Evolutionary conservation across 1,139 yeast genomes (phyloP), one percentile per base, ranked within the genome.

Genomic region (Lodderomyces beijingensis): DNA sequence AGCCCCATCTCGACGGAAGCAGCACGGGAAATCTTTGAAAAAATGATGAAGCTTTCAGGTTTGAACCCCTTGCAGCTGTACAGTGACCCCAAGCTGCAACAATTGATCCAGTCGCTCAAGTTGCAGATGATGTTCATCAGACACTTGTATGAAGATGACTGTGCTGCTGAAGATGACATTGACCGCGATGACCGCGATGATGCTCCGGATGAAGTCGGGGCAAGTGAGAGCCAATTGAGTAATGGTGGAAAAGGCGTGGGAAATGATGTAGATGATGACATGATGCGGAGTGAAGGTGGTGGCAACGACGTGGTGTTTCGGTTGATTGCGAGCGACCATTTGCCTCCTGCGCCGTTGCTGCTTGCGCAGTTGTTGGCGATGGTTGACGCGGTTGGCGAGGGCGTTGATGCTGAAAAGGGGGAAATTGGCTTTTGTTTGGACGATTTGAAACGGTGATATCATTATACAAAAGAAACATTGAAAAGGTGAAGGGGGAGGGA

Each of bases 31-130:
- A 49, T 73, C 41, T 50, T 74, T 27, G 53, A 55, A 35, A 63
- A 61, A 42, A 49, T 74, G 41, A 50, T 74, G 25, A 53, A 55
- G 36, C 41, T 73, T 18, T 72, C 79, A 0, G 81, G 80, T 0
- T 45, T 76, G 2, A 26, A 25, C 12, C n/a, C n/a, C n/a, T n/a
- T n/a, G n/a, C n/a, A n/a, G n/a, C n/a, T n/a, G n/a, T 19, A 19
- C 10, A 8, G 7, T 7, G 21, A 19, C 10, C 21, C 21, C 8
- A 14, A 11, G 42, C 56, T 15, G 33, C 50, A 7, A 30, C 24
- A 5, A n/a, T 23, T 69, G n/a, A 50, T 53, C 11, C 34, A 42
- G 2, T 59, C 65, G 1, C 52, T 76, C 38, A 54, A 56, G 32
- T 50, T 58, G 11, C 82, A 75, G 42, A 59, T 74, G 47, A 53